Percentiles rank a stretch among this genome's conserved stretches.
Evolutionary conservation across 192 early-diverging fungal species (phyloP).

Genomic region (Umbelopsis ramanniana): DNA sequence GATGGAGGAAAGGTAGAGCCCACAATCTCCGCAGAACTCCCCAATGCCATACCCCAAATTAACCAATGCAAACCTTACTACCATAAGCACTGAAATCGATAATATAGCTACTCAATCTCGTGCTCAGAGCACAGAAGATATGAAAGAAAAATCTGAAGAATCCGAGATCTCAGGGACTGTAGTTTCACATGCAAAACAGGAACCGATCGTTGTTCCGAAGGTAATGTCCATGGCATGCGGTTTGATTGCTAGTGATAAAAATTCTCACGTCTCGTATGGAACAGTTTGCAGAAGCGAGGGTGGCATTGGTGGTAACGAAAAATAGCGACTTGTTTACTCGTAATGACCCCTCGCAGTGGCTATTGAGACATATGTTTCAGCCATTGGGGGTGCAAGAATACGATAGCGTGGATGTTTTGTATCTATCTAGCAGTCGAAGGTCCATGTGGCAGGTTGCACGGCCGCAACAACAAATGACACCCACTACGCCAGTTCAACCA

Average conservation of each 20-base stretch:
- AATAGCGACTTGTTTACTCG: slow-evolving; percentile 18
- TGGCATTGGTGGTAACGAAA: slow-evolving; percentile 16
- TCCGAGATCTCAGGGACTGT: not conserved
- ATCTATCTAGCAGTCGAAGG: slow-evolving; percentile 1
- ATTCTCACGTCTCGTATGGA: not conserved
- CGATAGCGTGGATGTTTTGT: not conserved
- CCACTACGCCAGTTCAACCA: not conserved
- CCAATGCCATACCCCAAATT: not conserved
- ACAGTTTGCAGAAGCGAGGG: slow-evolving; percentile 6
- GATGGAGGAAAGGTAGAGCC: not conserved
- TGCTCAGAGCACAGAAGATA: not conserved
- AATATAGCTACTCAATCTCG: not conserved
- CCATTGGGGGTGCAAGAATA: slow-evolving; percentile 33
- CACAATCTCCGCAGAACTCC: not conserved
- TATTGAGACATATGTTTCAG: slow-evolving; percentile 41
- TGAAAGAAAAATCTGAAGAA: not conserved
- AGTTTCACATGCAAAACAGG: slow-evolving; percentile 3
- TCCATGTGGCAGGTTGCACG: not conserved
- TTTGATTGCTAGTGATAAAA: not conserved
- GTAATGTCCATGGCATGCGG: not conserved
- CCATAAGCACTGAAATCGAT: not conserved
- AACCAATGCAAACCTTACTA: not conserved
- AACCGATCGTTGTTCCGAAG: not conserved
- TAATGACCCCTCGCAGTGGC: slow-evolving; percentile 43
- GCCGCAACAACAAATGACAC: not conserved